These are phyloP conservation scores for Pascua guehoae DNA, from an alignment of 1,284 basidiomycete species.

Conservation along the genomic window DNA sequence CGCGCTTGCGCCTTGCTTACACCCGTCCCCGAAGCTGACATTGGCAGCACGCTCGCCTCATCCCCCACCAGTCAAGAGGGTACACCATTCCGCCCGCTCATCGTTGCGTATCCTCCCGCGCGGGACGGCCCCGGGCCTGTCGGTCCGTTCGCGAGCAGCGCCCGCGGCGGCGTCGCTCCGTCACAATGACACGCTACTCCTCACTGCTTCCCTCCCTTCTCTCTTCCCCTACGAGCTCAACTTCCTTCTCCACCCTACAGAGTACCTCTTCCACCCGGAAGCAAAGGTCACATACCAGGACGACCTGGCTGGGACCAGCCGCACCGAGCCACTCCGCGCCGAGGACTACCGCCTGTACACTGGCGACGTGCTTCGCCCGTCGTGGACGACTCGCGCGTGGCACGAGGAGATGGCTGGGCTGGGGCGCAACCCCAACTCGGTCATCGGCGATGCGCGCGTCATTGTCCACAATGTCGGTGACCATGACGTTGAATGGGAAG, in stretches of 20 bases:
- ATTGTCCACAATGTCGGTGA: constrained; percentile 61
- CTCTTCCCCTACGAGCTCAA: constrained; percentile 27
- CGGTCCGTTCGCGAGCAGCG: constrained; percentile 13
- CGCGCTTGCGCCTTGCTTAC: too few relatives aligned
- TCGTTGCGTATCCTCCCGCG: constrained; percentile 59
- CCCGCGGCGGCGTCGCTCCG: constrained; percentile 30
- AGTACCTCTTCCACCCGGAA: constrained; percentile 69
- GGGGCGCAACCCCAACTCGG: constrained; percentile 25
- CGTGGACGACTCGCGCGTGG: constrained; percentile 49
- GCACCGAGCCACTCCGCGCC: constrained; percentile 20
- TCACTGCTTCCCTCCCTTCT: constrained; percentile 31
- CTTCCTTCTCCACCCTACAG: constrained; percentile 65
- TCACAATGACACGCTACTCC: constrained; percentile 40
- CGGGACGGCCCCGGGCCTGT: constrained; percentile 17
- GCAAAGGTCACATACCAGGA: constrained; percentile 55
- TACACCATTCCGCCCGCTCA: constrained; percentile 31
- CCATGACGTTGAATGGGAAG: constrained; percentile 64
- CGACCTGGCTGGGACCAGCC: background rate
- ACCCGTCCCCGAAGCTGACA: too few relatives aligned
- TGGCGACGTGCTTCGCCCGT: constrained; percentile 64
- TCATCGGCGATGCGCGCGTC: constrained; percentile 67
- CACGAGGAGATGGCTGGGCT: constrained; percentile 28
- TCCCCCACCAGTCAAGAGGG: constrained; percentile 36
- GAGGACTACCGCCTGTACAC: constrained; percentile 56
- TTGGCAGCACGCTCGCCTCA: constrained; percentile 36